phyloP scores from a whole-genome alignment of 257 asterid species.

The Fraxinus cuspidata region DNA sequence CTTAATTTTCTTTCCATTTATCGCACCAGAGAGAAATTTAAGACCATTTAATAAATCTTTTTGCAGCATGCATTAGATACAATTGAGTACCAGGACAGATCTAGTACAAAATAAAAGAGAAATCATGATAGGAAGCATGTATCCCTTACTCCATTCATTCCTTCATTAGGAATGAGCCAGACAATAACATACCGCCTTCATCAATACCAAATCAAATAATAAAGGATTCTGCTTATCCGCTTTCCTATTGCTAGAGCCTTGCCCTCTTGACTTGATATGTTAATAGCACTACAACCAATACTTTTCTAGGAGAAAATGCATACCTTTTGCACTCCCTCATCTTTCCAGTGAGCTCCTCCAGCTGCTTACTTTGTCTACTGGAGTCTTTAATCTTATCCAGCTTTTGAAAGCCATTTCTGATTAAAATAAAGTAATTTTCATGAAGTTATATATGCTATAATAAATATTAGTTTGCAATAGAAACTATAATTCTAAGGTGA shows the following conservation, averaged over 20 bases:
- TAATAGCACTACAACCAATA: not conserved
- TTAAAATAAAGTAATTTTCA: conserved; percentile 7
- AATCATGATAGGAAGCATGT: not conserved
- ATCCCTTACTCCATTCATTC: not conserved
- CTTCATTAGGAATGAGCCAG: not conserved
- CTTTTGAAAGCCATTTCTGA: conserved; percentile 94
- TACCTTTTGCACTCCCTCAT: conserved; percentile 98
- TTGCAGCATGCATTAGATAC: not conserved
- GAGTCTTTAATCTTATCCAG: conserved; percentile 91
- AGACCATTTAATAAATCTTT: not conserved
- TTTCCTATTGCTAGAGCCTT: not conserved
- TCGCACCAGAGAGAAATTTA: not conserved
- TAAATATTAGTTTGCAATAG: not conserved
- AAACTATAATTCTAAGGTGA: conserved; percentile 1
- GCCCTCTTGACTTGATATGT: not conserved
- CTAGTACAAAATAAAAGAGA: not conserved
- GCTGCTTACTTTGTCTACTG: conserved; percentile 85
- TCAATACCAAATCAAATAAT: not conserved
- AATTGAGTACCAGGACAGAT: not conserved
- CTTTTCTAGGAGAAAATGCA: not conserved
- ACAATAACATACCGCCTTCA: not conserved
- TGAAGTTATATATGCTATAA: conserved; percentile 13
- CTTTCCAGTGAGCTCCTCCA: conserved; percentile 89
- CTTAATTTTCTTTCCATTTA: not conserved
- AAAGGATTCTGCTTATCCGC: not conserved